Base-by-base conservation (phyloP, 306 rosid species). In the Psophocarpus tetragonolobus region DNA sequence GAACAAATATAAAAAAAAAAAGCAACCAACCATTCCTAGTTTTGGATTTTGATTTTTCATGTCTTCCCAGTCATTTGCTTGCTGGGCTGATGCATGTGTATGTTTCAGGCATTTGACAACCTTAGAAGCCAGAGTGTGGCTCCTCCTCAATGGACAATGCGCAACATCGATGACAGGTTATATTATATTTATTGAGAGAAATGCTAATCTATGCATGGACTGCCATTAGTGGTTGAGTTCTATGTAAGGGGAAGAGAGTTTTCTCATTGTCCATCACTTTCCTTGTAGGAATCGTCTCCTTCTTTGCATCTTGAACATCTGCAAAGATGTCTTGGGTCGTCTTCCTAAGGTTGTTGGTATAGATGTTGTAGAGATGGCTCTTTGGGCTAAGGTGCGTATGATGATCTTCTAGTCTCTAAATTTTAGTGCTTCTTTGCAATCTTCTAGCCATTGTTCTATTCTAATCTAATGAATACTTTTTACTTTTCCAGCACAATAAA, bases 91-190 rank as follows among this genome's bases (percentile, higher is more conserved):
- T 58, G 73, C 81, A n/a, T 81, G 82, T 63, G 35, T 75, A 36
- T 80, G 56, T 71, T 86, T 79, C 80, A 95, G 99, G 99, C 98
- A 56, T 95, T 95, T 81, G 99, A 92, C 86, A 92, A 92, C 82
- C 92, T 95, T 38, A 85, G 99, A 84, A 91, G 94, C 87, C 98
- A 95, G 81, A 95, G 97, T 51, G 96, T 95, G 76, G 91, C 99
- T 84, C 99, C 99, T 78, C 91, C 99, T 35, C 99, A 95, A 79
- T 95, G 99, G 99, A 87, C 98, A 71, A 91, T 92, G 97, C 96
- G 97, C 79, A 92, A 91, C 71, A 86, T 88, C 63, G 96, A 92
- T 86, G 99, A 95, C 84, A 91, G 99, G 99, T 92, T 75, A 70
- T 80, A 69, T 38, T 38, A 13, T n/a, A n/a, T n/a, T 62, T 21